A percentile compares a stretch with the other conserved stretches of the same genome.
These are phyloP conservation scores for Starmera stellimalicola DNA, from an alignment of 1,139 yeast species.

Conservation along the genomic window DNA sequence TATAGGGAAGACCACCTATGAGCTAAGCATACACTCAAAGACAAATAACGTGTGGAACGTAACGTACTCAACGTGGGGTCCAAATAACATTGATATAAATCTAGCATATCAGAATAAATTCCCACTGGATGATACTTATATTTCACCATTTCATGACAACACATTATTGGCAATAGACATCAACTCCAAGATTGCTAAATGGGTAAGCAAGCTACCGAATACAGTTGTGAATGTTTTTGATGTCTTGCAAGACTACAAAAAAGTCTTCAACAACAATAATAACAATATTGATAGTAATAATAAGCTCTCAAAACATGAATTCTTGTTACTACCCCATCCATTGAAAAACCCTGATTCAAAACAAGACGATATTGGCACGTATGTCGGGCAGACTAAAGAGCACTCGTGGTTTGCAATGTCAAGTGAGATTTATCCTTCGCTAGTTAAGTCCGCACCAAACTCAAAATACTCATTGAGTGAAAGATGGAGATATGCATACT, in stretches of 20 bases:
- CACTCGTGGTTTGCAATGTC: slow-evolving; percentile 77
- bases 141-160: slow-evolving; percentile 78
- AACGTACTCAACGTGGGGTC: slow-evolving; percentile 87
- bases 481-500: slow-evolving; percentile 29
- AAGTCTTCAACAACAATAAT: slow-evolving; percentile 12
- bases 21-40: slow-evolving; percentile 54
- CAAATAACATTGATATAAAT: slow-evolving; percentile 75
- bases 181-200: slow-evolving; percentile 57
- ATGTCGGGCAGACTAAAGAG: slow-evolving; percentile 13
- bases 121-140: slow-evolving; percentile 62
- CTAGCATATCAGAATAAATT: slow-evolving; percentile 41
- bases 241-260: slow-evolving; percentile 35
- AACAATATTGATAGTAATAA: slow-evolving; percentile 16
- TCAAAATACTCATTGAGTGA: slow-evolving; percentile 45
- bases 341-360: slow-evolving; percentile 29
- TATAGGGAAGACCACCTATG: slow-evolving; percentile 39
- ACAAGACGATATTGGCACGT: slow-evolving; percentile 18
- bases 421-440: slow-evolving; percentile 63
- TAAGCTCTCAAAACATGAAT: slow-evolving; percentile 20
- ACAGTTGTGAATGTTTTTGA: slow-evolving; percentile 70
- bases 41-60: slow-evolving; percentile 75
- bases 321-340: slow-evolving; percentile 59
- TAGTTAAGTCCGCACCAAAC: slow-evolving; percentile 71
- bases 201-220: slow-evolving; percentile 64
- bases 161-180: slow-evolving; percentile 60